phyloP scores from a whole-genome alignment of 179 eudicot genomes.

The Drosera spatulata region DNA sequence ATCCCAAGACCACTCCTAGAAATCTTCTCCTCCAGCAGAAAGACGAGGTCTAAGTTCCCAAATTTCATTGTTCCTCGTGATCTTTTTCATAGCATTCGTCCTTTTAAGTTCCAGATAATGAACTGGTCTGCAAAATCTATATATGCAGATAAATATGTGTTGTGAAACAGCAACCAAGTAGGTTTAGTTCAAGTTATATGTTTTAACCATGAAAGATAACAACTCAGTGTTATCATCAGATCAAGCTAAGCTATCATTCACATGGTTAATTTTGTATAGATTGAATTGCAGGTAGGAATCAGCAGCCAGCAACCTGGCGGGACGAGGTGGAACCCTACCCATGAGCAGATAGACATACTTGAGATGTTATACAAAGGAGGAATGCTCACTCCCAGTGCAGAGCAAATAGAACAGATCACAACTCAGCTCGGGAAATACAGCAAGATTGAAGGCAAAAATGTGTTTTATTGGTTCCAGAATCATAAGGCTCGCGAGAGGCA shows the following conservation, averaged over 20 bases:
- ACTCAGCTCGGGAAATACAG: conserved; percentile 60
- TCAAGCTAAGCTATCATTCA: too few relatives aligned
- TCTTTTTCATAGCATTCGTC: too few relatives aligned
- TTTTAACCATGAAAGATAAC: too few relatives aligned
- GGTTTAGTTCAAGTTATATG: too few relatives aligned
- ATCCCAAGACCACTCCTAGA: conserved; percentile 39
- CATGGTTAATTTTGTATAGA: too few relatives aligned
- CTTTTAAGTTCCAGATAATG: too few relatives aligned
- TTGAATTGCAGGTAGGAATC: conserved; percentile 34
- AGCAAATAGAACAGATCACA: conserved; percentile 73
- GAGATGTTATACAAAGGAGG: conserved; percentile 68
- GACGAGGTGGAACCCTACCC: conserved; percentile 85
- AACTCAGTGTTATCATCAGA: too few relatives aligned
- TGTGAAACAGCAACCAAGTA: too few relatives aligned
- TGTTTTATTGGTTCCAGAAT: conserved; percentile 60
- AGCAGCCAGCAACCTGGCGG: conserved; percentile 43
- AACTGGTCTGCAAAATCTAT: too few relatives aligned
- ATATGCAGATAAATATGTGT: too few relatives aligned
- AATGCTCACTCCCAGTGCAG: conserved; percentile 68
- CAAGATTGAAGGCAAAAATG: conserved; percentile 61
- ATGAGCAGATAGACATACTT: conserved; percentile 55
- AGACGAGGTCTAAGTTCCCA: background rate
- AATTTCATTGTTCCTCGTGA: too few relatives aligned
- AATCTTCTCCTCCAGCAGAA: conserved; percentile 25
- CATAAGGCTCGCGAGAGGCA: conserved; percentile 77